phyloP scores from a whole-genome alignment of 345 rosid genomes.

The Citrus inodora region DNA sequence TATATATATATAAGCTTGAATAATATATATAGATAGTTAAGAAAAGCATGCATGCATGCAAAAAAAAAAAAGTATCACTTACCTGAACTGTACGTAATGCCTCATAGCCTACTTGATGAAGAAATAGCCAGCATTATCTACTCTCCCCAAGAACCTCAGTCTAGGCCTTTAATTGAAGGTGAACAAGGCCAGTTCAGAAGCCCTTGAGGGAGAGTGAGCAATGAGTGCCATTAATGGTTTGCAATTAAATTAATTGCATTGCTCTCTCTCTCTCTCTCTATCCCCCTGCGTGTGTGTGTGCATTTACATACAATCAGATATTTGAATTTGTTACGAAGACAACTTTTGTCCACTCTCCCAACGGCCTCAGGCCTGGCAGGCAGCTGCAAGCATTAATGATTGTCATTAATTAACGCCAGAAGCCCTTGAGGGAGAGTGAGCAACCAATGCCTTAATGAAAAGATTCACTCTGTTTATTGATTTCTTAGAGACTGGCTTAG shows the following conservation, averaged over 20 bases:
- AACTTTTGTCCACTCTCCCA: slow-evolving; percentile 20
- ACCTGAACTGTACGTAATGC: background rate
- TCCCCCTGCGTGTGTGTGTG: no score
- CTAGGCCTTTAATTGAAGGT: background rate
- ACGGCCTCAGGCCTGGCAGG: slow-evolving; percentile 4
- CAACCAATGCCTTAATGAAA: slow-evolving; percentile 31
- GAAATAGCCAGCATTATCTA: slow-evolving; percentile 16
- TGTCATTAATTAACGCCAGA: background rate
- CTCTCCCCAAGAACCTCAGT: slow-evolving; percentile 22
- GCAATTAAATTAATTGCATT: background rate
- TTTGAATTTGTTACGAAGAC: background rate
- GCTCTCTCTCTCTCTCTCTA: background rate
- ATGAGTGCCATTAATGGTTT: slow-evolving; percentile 8
- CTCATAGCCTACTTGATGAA: background rate
- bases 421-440: slow-evolving; percentile 38
- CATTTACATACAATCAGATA: background rate
- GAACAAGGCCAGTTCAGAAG: slow-evolving; percentile 16
- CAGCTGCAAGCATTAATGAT: background rate
- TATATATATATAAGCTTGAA: no score
- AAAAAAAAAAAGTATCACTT: background rate
- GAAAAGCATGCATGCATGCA: background rate
- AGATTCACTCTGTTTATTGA: background rate
- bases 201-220: slow-evolving; percentile 42
- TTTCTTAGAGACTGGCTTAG: background rate
- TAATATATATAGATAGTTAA: background rate